A percentile compares a stretch with the other conserved stretches of the same genome.
Evolutionary conservation across 108 stramenopile species (phyloP).

Genomic region (Nitzschia inconspicua): DNA sequence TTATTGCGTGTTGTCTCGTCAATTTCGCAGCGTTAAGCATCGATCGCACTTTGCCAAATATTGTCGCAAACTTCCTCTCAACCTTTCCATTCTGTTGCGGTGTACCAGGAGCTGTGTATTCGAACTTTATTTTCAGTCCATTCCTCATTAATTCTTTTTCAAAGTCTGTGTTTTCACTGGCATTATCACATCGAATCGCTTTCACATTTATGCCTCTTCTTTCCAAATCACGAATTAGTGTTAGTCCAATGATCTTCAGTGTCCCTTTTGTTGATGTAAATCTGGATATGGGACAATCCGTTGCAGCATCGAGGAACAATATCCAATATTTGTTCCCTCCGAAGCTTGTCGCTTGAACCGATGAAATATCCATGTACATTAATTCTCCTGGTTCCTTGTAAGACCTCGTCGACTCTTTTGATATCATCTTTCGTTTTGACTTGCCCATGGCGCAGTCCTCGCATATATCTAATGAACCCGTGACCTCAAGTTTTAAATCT

Average conservation of each 20-base stretch:
- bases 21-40: no score
- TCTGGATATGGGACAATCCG: not conserved
- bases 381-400: not conserved
- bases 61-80: slow-evolving; percentile 35
- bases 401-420: not conserved
- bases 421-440: not conserved
- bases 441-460: not conserved
- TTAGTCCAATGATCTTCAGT: slow-evolving; percentile 9
- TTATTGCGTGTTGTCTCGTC: no score
- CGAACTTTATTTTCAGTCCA: slow-evolving; percentile 2
- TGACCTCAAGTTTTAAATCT: not conserved
- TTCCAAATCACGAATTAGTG: not conserved
- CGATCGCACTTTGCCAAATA: no score
- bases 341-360: not conserved
- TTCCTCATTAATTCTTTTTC: not conserved
- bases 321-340: slow-evolving; percentile 13
- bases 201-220: not conserved
- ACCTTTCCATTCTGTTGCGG: slow-evolving; percentile 32
- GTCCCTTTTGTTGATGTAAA: no score
- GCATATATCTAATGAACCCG: not conserved
- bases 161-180: slow-evolving; percentile 24
- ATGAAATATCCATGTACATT: not conserved
- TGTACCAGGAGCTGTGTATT: slow-evolving; percentile 25
- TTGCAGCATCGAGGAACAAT: slow-evolving; percentile 21
- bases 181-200: slow-evolving; percentile 23